Base-by-base conservation (phyloP, 805 yeast species). In the Saturnispora quitensis region DNA sequence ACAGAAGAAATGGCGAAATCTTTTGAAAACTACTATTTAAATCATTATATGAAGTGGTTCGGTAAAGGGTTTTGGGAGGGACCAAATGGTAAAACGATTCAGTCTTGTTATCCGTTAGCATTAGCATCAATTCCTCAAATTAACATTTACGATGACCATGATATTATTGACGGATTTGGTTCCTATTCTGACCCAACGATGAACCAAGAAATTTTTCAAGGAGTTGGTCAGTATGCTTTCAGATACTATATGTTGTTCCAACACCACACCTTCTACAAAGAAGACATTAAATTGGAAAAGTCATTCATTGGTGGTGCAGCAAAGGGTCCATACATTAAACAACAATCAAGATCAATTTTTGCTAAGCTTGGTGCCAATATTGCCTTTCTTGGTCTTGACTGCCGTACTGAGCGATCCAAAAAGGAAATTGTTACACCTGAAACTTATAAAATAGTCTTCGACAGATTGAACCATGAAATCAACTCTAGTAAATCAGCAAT, bases 151-250 rank as follows among this genome's bases (percentile, higher is more conserved):
- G 99, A 91, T 66, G 99, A 91, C 66, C 99, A 91, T 68, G 98
- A 93, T 66, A 87, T 91, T 49, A 90, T 93, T 58, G 99, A 91
- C 64, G 99, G 98, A 2, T 91, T 81, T 68, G 99, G 98, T 2
- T 86, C 96, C 0, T 91, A 91, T 66, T 73, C 75, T 47, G 86
- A 89, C 57, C 52, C 67, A 1, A 87, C 96, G 34, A 89, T 89
- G 96, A 60, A 60, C 3, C 78, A 81, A 40, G 81, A 80, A 1
- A 77, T 87, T 8, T 87, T 91, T 64, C 64, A 68, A 52, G 78
- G 83, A 12, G 76, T 91, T 33, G 98, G 98, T 9, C 75, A 76
- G 54, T 68, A 78, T 12, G 97, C 98, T 2, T 88, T 80, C 72
- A 82, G 82, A 62, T 90, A 85, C 68, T 91, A 93, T 67, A 77